Conservation (phyloP, 73 alveolate genomes). For the Paramecium biaurelia region DNA sequence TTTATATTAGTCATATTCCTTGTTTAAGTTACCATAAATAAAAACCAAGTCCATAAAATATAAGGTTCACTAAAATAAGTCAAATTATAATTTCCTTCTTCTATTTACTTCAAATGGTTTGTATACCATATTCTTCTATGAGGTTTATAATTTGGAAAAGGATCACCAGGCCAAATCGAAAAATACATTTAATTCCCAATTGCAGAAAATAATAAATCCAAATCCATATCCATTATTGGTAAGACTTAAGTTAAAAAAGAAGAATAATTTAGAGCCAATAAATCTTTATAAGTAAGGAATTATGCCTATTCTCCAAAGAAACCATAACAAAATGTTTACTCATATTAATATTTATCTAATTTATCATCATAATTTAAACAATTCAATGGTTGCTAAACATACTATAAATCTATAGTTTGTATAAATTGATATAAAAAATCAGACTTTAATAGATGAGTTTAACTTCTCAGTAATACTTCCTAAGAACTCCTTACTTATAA, state of each 20-base stretch:
- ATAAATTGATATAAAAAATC: not conserved
- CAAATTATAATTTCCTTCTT: not conserved
- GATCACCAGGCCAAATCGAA: conserved; percentile 58
- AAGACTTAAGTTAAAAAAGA: not conserved
- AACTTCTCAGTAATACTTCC: not conserved
- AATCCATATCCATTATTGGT: conserved; percentile 44
- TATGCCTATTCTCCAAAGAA: not conserved
- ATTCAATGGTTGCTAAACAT: not conserved
- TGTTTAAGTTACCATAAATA: conserved; percentile 33
- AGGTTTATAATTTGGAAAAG: conserved; percentile 32
- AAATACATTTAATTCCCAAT: not conserved
- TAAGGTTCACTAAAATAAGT: conserved; percentile 32
- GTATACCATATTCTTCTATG: conserved; percentile 33
- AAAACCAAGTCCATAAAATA: conserved; percentile 9
- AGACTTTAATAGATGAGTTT: not conserved
- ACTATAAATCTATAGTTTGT: not conserved
- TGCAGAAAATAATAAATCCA: conserved; percentile 8
- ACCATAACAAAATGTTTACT: conserved; percentile 39
- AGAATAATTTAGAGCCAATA: not conserved
- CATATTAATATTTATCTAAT: not conserved
- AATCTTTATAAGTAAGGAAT: not conserved
- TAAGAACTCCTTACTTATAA: conserved; percentile 4
- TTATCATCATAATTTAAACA: not conserved
- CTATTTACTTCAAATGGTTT: not conserved
- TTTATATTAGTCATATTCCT: not conserved